Evolutionary conservation across 2,329 filamentous ascomycete genomes (phyloP), one percentile per base, ranked within the genome.

Genomic region (Botrytis byssoidea): DNA sequence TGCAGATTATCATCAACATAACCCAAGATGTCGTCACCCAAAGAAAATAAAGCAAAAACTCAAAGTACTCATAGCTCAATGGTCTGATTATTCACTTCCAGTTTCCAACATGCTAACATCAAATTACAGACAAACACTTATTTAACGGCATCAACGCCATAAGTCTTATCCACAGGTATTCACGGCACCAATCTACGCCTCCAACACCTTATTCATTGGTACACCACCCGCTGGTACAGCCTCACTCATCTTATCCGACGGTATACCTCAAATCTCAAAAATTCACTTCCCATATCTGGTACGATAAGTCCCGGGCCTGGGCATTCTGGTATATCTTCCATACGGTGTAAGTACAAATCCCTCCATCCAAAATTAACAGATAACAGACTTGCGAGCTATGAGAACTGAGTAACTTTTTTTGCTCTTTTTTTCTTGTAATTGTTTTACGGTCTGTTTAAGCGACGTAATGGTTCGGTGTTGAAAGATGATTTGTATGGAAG

Each of bases 21-120:
- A 55, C 1, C 35, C 16, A 68, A 55, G 46, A 14, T 37, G 0
- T 0, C 5, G 16, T 10, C 14, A 0, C 32, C 20, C 3, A 1
- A 1, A 22, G 32, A 29, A 68, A 55, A 37, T 5, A 51, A 37
- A 55, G 4, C 32, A 68, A 55, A 55, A 10, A 51, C 32, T 67
- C 46, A 55, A 40, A 67, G 32, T 67, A 40, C 46, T 55, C 32
- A 55, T 67, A 29, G 16, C 25, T 40, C 29, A 29, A 55, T 25
- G 10, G 65, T 67, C 65, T 40, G 22, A 40, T 6, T 25, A 29
- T 25, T 55, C 25, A 3, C 32, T 66, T 66, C 22, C 1, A 25
- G n/a, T 25, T 51, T n/a, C 20, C 9, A 48, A 51, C 1, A n/a
- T 25, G 64, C 65, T 55, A 55, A 67, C 22, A 55, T 22, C 20